phyloP scores from a whole-genome alignment of 2,329 filamentous ascomycete genomes.

The Pyrenochaeta sp. region DNA sequence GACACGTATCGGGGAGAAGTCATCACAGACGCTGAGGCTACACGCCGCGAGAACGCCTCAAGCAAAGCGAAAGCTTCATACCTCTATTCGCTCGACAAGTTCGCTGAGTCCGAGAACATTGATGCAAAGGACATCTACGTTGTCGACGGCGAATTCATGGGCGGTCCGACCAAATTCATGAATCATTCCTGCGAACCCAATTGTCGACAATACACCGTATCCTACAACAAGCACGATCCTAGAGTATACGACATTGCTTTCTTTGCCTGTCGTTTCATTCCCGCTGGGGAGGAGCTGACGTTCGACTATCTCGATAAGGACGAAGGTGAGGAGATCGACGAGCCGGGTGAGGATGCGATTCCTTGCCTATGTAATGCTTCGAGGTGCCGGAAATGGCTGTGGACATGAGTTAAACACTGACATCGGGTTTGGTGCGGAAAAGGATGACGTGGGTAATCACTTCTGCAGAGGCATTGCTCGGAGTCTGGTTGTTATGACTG shows the following conservation, averaged over 20 bases:
- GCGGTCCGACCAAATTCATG: constrained; percentile 81
- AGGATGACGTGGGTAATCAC: no score
- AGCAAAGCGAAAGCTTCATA: constrained; percentile 75
- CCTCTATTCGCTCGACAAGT: constrained; percentile 84
- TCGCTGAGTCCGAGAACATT: constrained; percentile 68
- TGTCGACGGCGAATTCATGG: constrained; percentile 75
- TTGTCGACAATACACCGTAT: constrained; percentile 79
- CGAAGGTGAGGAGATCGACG: constrained; percentile 60
- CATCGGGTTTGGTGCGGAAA: no score
- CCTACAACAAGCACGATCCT: constrained; percentile 78
- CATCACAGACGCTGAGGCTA: constrained; percentile 65
- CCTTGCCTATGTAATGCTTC: constrained; percentile 66
- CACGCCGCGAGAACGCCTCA: constrained; percentile 67
- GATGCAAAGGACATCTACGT: constrained; percentile 53
- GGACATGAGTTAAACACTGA: constrained; percentile 53
- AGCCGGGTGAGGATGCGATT: constrained; percentile 56
- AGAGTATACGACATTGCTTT: constrained; percentile 79
- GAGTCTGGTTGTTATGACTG: no score
- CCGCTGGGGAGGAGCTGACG: constrained; percentile 72
- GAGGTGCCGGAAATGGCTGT: constrained; percentile 75
- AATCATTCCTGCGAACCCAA: constrained; percentile 86
- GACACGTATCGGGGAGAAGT: constrained; percentile 77
- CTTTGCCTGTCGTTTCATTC: constrained; percentile 74
- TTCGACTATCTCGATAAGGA: constrained; percentile 81
- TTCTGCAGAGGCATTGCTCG: no score